Evolutionary conservation across 148 eudicot genomes (phyloP).

Genomic region (Vaccinium myrtillus): DNA sequence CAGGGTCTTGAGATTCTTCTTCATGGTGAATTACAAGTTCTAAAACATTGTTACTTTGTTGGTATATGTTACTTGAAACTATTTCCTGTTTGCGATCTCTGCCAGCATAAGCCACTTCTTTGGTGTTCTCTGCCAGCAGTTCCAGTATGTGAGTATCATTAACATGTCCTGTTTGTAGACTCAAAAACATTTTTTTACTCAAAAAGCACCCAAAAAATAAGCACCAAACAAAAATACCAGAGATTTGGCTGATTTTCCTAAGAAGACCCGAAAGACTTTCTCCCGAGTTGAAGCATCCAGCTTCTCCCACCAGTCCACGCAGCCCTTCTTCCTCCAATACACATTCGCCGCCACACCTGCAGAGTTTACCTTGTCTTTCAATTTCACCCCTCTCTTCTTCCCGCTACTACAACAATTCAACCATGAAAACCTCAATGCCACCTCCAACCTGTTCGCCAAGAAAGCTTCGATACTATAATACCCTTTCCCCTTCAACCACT

Average conservation of each 20-base stretch:
- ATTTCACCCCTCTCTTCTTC: constrained; percentile 80
- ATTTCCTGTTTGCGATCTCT: neutral
- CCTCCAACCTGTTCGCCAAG: constrained; percentile 76
- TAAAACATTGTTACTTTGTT: neutral
- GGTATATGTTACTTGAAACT: neutral
- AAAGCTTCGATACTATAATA: constrained; percentile 82
- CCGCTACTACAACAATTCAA: constrained; percentile 55
- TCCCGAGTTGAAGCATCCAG: constrained; percentile 46
- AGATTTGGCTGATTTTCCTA: constrained; percentile 58
- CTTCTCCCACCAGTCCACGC: constrained; percentile 90
- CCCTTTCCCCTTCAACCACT: constrained; percentile 87
- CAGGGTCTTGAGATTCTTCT: neutral
- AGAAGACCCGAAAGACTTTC: constrained; percentile 39
- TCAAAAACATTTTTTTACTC: constrained; percentile 6
- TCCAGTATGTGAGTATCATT: neutral
- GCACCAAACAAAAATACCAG: constrained; percentile 46
- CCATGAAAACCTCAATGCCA: constrained; percentile 83
- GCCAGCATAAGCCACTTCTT: neutral
- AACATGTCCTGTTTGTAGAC: neutral
- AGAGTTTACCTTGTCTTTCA: constrained; percentile 59
- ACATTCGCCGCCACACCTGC: constrained; percentile 69
- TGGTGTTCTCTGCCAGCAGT: neutral
- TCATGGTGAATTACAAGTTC: neutral
- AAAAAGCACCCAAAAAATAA: constrained; percentile 11
- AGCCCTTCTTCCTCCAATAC: constrained; percentile 96